phyloP scores from a whole-genome alignment of 2,329 filamentous ascomycete genomes.

The Colletotrichum spinosum region DNA sequence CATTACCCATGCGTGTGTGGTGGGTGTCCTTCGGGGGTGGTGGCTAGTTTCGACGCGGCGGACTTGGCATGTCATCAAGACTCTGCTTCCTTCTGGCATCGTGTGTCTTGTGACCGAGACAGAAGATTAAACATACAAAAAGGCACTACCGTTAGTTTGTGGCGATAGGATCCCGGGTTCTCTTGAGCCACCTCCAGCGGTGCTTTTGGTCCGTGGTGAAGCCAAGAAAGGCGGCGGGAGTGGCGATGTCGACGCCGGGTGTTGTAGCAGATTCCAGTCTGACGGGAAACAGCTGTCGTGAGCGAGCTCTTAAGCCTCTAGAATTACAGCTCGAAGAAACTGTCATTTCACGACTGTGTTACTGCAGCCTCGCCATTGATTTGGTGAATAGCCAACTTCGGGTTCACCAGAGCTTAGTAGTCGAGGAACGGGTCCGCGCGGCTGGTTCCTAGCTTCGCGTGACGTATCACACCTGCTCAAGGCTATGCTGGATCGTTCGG shows the following conservation, averaged over 20 bases:
- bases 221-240: background rate
- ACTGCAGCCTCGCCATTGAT: too few relatives aligned
- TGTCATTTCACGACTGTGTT: too few relatives aligned
- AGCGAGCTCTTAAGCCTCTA: background rate
- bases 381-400: too few relatives aligned
- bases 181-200: constrained; percentile 10
- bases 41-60: constrained; percentile 9
- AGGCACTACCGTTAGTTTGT: background rate
- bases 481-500: constrained; percentile 9
- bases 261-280: background rate
- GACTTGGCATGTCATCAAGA: constrained; percentile 31
- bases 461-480: background rate
- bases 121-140: background rate
- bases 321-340: too few relatives aligned
- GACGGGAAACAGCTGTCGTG: background rate
- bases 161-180: background rate
- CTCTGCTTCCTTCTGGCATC: background rate
- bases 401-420: too few relatives aligned
- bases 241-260: too few relatives aligned
- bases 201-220: background rate
- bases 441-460: too few relatives aligned
- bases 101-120: constrained; percentile 19
- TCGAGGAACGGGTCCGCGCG: too few relatives aligned
- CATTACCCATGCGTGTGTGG: constrained; percentile 12
- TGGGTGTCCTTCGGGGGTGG: background rate